Evolutionary conservation across 164 flowering plant genomes (phyloP), one percentile per base, ranked within the genome.

Genomic region (grape (Vitis vinifera)): DNA sequence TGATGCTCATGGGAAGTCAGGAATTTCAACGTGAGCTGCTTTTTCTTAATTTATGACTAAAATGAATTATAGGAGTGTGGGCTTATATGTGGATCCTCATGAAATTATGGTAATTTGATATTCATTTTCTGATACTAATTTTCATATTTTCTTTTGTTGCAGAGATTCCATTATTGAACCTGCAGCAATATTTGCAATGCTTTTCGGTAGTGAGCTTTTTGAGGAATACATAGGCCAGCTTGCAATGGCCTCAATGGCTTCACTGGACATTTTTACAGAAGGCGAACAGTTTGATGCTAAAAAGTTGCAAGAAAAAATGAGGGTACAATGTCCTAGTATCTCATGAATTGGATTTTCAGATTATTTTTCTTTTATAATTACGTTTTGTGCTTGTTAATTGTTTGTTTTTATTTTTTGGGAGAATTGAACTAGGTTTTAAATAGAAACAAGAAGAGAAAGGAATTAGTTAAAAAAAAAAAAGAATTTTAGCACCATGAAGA

Each of bases 161-260:
- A 96, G 99, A 10, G 98, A 93, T 1, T 88, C 91, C 17, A 91
- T 96, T 68, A 93, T 96, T 71, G 98, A 93, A 71, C 98, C 98
- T 70, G 99, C 99, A 50, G 99, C 98, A 58, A 91, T 96, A 13
- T 96, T 96, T 78, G 98, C 99, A 9, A 93, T 96, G 98, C 99
- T 96, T 66, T 96, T 96, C 74, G 99, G 99, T 73, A 96, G 98
- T 81, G 99, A 96, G 76, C 97, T 93, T 76, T 96, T 96, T 79
- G 99, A 96, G 82, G 98, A 91, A 59, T 96, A 96, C 80, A 92
- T 96, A 65, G 99, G 99, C 62, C 95, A 96, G 83, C 95, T 93
- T 78, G 98, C 99, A 44, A 93, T 96, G 98, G 97, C 97, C 73
- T 96, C 99, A 66, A 90, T 96, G 98, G 98, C 99, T 76, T 96